phyloP scores from a whole-genome alignment of 352 stramenopile species.

The Globisporangium sylvaticum region DNA sequence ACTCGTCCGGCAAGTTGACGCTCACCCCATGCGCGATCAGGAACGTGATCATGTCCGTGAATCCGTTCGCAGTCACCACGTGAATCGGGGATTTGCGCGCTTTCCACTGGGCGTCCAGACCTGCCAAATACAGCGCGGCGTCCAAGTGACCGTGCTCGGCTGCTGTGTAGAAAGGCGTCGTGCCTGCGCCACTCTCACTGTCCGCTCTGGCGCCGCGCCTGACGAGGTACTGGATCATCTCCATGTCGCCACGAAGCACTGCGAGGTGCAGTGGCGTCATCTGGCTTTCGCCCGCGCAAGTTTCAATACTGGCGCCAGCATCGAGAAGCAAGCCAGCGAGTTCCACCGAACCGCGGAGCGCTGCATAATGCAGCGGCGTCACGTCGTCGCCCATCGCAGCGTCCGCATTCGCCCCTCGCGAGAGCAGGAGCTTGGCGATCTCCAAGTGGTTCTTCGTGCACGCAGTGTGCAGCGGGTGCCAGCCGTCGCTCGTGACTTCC shows the following conservation, averaged over 20 bases:
- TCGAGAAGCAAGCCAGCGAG: constrained; percentile 1
- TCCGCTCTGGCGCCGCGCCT: not conserved
- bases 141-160: constrained; percentile 16
- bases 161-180: constrained; percentile 11
- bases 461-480: constrained; percentile 10
- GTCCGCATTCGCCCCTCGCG: constrained; percentile 6
- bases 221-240: constrained; percentile 14
- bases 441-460: constrained; percentile 6
- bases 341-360: constrained; percentile 2
- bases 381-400: constrained; percentile 5
- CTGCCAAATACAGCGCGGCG: constrained; percentile 4
- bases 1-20: not conserved
- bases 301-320: not conserved
- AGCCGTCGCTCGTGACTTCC: constrained; percentile 11
- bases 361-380: constrained; percentile 5
- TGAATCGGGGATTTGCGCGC: constrained; percentile 11
- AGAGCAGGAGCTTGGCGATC: constrained; percentile 6
- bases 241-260: constrained; percentile 2
- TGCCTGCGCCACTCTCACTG: not conserved
- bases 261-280: constrained; percentile 13
- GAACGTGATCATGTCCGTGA: constrained; percentile 3
- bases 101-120: constrained; percentile 2
- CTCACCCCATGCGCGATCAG: constrained; percentile 7
- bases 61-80: constrained; percentile 11
- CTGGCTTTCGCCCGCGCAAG: not conserved